phyloP scores from a whole-genome alignment of 305 asterid genomes.

The Fraxinus albicans region DNA sequence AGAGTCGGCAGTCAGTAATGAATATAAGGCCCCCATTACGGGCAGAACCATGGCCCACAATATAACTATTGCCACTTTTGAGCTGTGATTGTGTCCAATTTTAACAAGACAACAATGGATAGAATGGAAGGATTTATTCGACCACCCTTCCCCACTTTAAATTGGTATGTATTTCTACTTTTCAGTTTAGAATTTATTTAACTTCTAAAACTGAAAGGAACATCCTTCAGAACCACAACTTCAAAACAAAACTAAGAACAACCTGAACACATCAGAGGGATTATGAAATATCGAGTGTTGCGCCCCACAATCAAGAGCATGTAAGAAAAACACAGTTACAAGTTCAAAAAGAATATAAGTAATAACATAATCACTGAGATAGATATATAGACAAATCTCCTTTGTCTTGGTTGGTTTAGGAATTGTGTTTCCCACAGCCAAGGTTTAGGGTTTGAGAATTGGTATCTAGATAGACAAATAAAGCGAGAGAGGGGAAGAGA shows the following conservation, averaged over 20 bases:
- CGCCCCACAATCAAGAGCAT: not conserved
- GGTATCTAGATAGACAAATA: not conserved
- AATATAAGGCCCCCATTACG: not conserved
- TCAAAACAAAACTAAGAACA: not conserved
- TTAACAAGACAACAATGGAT: not conserved
- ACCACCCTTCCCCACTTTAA: not conserved
- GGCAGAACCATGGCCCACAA: not conserved
- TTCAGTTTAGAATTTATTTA: not conserved
- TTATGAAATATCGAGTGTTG: not conserved
- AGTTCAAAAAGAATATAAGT: not conserved
- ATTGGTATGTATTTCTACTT: not conserved
- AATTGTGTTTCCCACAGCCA: not conserved
- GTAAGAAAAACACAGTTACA: not conserved
- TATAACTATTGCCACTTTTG: not conserved
- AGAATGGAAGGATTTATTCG: not conserved
- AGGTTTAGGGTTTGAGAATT: not conserved
- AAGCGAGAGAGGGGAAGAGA: not conserved
- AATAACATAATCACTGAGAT: not conserved
- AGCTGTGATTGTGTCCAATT: not conserved
- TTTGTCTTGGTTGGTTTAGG: not conserved
- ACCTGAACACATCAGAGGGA: not conserved
- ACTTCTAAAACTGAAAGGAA: not conserved
- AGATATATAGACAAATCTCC: not conserved
- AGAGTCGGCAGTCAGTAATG: not conserved
- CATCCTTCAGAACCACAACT: constrained; percentile 1